These are phyloP conservation scores for Skeletonema potamos DNA, from an alignment of 108 stramenopile genomes.

Conservation along the genomic window DNA sequence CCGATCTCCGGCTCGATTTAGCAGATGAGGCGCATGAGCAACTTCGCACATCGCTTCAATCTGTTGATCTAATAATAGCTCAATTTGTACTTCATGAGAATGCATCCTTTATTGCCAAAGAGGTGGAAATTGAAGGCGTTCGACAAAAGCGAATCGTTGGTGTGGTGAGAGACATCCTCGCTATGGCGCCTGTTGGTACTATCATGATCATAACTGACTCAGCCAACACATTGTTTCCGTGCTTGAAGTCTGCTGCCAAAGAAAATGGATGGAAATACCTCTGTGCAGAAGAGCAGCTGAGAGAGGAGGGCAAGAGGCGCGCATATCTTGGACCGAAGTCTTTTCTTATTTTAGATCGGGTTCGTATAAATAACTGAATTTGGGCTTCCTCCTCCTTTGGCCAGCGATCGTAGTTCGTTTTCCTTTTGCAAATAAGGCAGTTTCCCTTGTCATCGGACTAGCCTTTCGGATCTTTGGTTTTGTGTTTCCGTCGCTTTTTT, in stretches of 20 bases:
- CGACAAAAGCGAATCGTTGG: background rate
- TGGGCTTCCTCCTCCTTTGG: background rate
- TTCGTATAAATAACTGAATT: background rate
- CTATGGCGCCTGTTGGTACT: background rate
- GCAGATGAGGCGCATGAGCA: slow-evolving; percentile 5
- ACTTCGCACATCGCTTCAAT: slow-evolving; percentile 2
- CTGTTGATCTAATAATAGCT: background rate
- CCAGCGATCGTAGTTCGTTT: background rate
- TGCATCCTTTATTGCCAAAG: background rate
- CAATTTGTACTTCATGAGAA: slow-evolving; percentile 14
- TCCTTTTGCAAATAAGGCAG: background rate
- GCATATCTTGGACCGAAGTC: slow-evolving; percentile 6
- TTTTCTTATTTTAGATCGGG: slow-evolving; percentile 3
- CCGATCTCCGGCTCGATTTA: background rate
- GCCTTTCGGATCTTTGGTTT: background rate
- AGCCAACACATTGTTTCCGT: slow-evolving; percentile 6
- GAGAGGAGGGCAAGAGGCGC: background rate
- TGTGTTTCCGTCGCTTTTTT: background rate
- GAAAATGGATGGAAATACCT: slow-evolving; percentile 1
- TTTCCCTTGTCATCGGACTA: background rate
- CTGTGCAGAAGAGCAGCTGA: background rate
- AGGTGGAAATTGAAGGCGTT: background rate
- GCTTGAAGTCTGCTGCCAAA: background rate
- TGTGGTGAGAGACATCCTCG: background rate
- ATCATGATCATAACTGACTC: slow-evolving; percentile 10